phyloP scores from a whole-genome alignment of 1,284 basidiomycete genomes.

The Ceratobasidium sp. region DNA sequence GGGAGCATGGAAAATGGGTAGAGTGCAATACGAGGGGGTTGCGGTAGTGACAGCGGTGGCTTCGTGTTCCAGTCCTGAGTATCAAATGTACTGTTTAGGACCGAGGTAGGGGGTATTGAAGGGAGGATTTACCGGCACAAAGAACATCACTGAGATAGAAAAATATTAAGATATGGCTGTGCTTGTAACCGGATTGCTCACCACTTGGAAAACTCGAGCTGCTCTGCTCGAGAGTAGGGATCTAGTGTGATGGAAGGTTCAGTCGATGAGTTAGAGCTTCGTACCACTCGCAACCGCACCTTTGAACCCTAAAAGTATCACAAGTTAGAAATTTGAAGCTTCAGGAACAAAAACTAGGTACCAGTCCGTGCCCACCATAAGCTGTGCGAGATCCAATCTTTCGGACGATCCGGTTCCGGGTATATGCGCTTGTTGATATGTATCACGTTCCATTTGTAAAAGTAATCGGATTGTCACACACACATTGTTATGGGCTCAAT shows the following conservation, averaged over 20 bases:
- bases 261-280: not conserved
- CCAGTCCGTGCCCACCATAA: constrained; percentile 66
- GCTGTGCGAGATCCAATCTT: constrained; percentile 69
- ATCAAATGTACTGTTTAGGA: not conserved
- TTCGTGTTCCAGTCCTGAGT: constrained; percentile 65
- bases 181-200: constrained; percentile 54
- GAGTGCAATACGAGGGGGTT: constrained; percentile 68
- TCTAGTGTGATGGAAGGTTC: constrained; percentile 56
- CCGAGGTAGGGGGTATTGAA: not conserved
- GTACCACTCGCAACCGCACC: not conserved
- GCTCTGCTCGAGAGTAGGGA: constrained; percentile 70
- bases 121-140: constrained; percentile 61
- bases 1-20: constrained; percentile 68
- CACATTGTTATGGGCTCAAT: no score
- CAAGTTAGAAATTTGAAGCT: not conserved
- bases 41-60: constrained; percentile 58
- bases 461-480: no score
- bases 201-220: constrained; percentile 68
- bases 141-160: constrained; percentile 63
- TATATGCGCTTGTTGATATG: constrained; percentile 60
- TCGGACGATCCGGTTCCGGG: constrained; percentile 64
- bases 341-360: not conserved
- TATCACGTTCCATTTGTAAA: constrained; percentile 58
- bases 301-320: constrained; percentile 39
- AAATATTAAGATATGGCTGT: not conserved